Evolutionary conservation across 2,329 filamentous ascomycete species (phyloP), one percentile per base, ranked within the genome.

Genomic region (Chrysoporthe deuterocubensis): DNA sequence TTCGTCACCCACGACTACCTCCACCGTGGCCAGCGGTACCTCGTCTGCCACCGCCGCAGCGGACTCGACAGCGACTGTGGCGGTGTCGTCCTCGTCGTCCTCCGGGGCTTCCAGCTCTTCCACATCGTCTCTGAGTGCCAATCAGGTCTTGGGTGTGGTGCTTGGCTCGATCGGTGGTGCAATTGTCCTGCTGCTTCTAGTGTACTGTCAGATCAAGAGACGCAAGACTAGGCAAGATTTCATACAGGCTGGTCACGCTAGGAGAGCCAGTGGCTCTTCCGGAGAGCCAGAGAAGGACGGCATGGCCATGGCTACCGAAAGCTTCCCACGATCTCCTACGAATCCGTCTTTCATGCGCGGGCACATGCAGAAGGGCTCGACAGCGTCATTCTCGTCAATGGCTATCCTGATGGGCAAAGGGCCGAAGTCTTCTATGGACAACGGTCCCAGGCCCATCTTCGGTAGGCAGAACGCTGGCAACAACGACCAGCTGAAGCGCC

Each of bases 131-230:
- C 71, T 78, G 61, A 75, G 77, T 68, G 75, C 81, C 76, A 81
- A 85, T 78, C 72, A 88, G 8, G 90, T 97, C 40, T 84, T 97
- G 1, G 94, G 92, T 44, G 92, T 92, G 62, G 92, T 92, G 0
- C 84, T 98, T 0, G 94, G 94, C 14, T 89, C 90, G n/a, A 89
- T 97, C 32, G 86, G 92, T 64, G 93, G 92, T 21, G 81, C 93
- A 64, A 89, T 91, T 26, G 80, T 89, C 0, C 76, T 97, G 7
- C 81, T 96, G n/a, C 83, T 92, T 37, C 77, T 92, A 1, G 76
- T 93, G n/a, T 84, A 97, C 26, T 81, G 96, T 62, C 82, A 91
- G 40, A 79, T 94, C 34, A 85, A 87, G 75, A 87, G 86, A 71
- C 85, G 84, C 68, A 84, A 86, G 72, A 88, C 86, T 76, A 84